These are phyloP conservation scores for Naganishia onofrii DNA, from an alignment of 768 basidiomycete species.

Conservation along the genomic window DNA sequence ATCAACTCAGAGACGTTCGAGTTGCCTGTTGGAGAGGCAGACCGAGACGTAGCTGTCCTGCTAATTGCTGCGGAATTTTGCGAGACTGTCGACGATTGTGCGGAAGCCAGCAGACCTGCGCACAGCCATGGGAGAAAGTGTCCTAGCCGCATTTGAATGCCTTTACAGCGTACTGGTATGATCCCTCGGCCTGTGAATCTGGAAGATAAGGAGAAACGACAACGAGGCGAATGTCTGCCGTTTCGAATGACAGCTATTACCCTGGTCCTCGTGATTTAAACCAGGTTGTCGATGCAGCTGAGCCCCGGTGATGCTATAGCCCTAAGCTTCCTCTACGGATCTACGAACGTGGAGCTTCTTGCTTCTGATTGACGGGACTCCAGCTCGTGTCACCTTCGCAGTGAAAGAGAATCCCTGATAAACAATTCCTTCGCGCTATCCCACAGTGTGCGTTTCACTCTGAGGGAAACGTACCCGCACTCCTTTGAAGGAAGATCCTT, in stretches of 20 bases:
- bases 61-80: neutral
- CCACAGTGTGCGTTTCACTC: constrained; percentile 21
- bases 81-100: constrained; percentile 10
- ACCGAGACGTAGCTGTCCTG: neutral
- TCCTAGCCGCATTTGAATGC: neutral
- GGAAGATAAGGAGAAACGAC: neutral
- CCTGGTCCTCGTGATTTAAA: no score
- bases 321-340: neutral
- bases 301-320: no score
- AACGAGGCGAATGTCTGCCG: neutral
- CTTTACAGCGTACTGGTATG: neutral
- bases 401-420: neutral
- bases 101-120: neutral
- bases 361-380: neutral
- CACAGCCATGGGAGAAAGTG: neutral
- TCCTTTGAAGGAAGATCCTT: constrained; percentile 18
- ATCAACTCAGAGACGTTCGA: neutral
- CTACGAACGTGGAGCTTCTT: neutral
- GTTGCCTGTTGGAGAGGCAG: neutral
- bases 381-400: neutral
- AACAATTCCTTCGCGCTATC: constrained; percentile 18
- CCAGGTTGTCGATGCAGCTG: no score
- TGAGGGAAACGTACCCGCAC: neutral
- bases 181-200: no score
- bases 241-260: no score